A percentile compares a stretch with the other conserved stretches of the same genome.
Conservation (phyloP, 208 protist species). For the Wallacemonas sp. region DNA sequence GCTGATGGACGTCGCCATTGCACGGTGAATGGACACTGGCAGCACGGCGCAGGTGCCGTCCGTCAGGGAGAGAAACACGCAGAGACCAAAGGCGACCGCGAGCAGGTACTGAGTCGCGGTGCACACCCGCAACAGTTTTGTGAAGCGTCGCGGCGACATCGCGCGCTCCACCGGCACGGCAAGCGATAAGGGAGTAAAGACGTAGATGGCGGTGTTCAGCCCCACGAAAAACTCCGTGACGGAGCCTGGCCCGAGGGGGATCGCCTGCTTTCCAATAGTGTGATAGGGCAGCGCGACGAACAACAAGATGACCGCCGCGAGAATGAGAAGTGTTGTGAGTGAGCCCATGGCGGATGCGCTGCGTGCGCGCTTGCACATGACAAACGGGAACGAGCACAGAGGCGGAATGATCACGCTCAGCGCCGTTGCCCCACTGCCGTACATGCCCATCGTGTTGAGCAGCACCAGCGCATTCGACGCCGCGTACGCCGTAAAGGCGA, state of each 20-base stretch:
- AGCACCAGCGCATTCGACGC: conserved; percentile 31
- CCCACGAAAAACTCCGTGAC: conserved; percentile 33
- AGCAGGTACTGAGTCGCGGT: conserved; percentile 14
- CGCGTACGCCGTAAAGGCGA: conserved; percentile 38
- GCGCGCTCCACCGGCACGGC: conserved; percentile 41
- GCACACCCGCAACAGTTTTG: conserved; percentile 16
- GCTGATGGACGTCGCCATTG: not conserved
- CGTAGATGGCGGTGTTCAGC: conserved; percentile 29
- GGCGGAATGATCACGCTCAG: conserved; percentile 43
- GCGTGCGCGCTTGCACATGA: conserved; percentile 47
- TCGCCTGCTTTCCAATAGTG: not conserved
- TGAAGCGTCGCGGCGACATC: conserved; percentile 31
- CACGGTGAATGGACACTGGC: conserved; percentile 22
- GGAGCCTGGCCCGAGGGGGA: conserved; percentile 14
- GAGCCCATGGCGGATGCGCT: conserved; percentile 25
- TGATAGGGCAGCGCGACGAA: conserved; percentile 28
- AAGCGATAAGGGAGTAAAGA: conserved; percentile 16
- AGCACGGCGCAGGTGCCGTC: conserved; percentile 38
- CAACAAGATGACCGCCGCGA: conserved; percentile 25
- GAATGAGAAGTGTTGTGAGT: conserved; percentile 29
- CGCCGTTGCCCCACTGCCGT: conserved; percentile 9
- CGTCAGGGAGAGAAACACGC: conserved; percentile 27
- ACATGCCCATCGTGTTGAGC: conserved; percentile 26
- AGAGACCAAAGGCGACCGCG: conserved; percentile 38
- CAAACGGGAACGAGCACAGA: conserved; percentile 28